Evolutionary conservation across 2,329 filamentous ascomycete genomes (phyloP).

Genomic region (Microdochium bolleyi): DNA sequence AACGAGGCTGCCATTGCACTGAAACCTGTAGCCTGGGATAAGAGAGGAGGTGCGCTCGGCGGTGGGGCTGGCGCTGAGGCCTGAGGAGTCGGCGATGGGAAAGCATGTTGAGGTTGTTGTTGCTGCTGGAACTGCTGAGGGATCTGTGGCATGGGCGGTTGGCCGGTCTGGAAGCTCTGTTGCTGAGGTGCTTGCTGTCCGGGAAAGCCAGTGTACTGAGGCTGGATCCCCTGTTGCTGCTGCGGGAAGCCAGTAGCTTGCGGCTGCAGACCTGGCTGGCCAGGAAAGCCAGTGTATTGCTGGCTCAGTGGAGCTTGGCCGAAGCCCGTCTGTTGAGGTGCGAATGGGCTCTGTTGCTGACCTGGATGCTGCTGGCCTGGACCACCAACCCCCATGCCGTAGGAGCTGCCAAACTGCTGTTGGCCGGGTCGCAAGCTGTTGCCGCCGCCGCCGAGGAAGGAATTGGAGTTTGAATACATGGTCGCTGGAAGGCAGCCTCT

Average conservation of each 20-base stretch:
- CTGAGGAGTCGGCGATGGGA: constrained; percentile 35
- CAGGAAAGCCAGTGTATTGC: constrained; percentile 54
- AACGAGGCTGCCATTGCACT: constrained; percentile 61
- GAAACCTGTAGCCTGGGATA: constrained; percentile 60
- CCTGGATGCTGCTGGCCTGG: constrained; percentile 30
- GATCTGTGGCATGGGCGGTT: constrained; percentile 51
- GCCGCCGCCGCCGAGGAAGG: constrained; percentile 66
- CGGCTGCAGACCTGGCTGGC: constrained; percentile 38
- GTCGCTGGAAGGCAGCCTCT: constrained; percentile 1
- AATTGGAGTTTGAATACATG: constrained; percentile 90
- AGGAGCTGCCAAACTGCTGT: constrained; percentile 47
- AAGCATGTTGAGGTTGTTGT: constrained; percentile 35
- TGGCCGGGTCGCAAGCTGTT: constrained; percentile 66
- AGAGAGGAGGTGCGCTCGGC: constrained; percentile 43
- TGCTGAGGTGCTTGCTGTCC: constrained; percentile 39
- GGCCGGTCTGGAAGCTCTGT: constrained; percentile 53
- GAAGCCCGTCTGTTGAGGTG: constrained; percentile 53
- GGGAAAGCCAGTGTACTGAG: constrained; percentile 35
- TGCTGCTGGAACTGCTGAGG: constrained; percentile 51
- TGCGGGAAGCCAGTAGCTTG: constrained; percentile 12
- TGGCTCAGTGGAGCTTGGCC: constrained; percentile 46
- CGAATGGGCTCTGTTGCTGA: constrained; percentile 43
- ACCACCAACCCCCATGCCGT: constrained; percentile 29
- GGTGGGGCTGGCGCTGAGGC: constrained; percentile 36
- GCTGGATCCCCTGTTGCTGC: constrained; percentile 35